Base-by-base conservation (phyloP, 2,329 filamentous ascomycete species). In the Nemania sp. region DNA sequence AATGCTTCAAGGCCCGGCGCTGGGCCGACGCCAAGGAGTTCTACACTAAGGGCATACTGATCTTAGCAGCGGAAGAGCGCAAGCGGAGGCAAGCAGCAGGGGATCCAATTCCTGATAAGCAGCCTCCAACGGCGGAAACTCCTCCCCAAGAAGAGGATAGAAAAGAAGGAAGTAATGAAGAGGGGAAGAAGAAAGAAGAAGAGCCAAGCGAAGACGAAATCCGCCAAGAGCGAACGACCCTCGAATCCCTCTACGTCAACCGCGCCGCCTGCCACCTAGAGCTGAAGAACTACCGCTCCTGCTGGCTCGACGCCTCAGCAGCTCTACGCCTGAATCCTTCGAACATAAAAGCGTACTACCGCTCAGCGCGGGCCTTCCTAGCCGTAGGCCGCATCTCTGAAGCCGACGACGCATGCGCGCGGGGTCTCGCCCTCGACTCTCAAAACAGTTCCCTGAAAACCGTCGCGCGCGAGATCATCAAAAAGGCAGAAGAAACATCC, bases 271-370 rank as follows among this genome's bases (percentile, higher is more conserved):
- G 91, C 73, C 89, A 97, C 70, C 79, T 99, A 57, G 88, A 91
- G 71, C 80, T 97, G 61, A 83, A 84, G 69, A 99, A 99, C 76
- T 94, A 92, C 74, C 86, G 93, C 60, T 87, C 85, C 59, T 91
- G 89, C 73, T 95, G 88, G 66, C 80, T 88, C 42, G 94, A 97
- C 77, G 94, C 92, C 72, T 89, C 87, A 2, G 80, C 84, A 6
- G 88, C 90, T 1, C 80, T 99, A 56, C 83, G 85, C 33, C 77
- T 97, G 54, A 95, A 97, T 72, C 81, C 86, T 3, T 72, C 70
- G 45, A 97, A 96, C 70, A 72, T 95, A 66, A 99, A 99, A 75
- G 93, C 94, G 1, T 91, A 86, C 74, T 99, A 95, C 73, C 88
- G 94, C 59, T 91, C 89, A 50, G 83, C 89, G 2, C 79, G 80